Base-by-base conservation (phyloP, 148 eudicot genomes). In the Linanthus parryae region DNA sequence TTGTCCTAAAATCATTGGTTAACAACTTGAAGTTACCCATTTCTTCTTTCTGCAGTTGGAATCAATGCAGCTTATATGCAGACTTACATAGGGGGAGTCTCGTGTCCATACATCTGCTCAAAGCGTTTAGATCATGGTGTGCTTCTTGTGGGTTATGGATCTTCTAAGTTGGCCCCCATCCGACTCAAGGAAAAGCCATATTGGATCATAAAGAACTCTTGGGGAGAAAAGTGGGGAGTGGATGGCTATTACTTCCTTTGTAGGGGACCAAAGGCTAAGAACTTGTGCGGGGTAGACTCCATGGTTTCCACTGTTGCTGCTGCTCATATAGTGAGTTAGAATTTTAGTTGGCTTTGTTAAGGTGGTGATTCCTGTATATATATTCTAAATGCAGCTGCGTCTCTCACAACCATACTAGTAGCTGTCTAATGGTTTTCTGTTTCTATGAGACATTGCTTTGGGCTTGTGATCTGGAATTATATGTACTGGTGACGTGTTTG, bases 161-260 rank as follows among this genome's bases (percentile, higher is more conserved):
- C 73, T 12, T 62, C 59, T 7, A 80, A 63, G 19, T 75, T 72
- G 28, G 64, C 82, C 25, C 77, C 68, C 5, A 55, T 65, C 35
- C 59, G 77, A 44, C 18, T 57, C 65, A 66, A 82, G 68, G 81
- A 75, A 21, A 71, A 79, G 80, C 77, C 89, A 2, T 82, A 76
- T 47, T 82, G 89, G 89, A 73, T 82, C 58, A 79, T 82, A 39
- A 82, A 82, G 80, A 82, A 82, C 67, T 82, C 89, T 0, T 82
- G 89, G 89, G 89, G 89, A 12, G 68, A 69, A 17, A 22, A 56
- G 14, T 82, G 82, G 82, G 89, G 89, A 44, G 89, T 79, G 49
- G 52, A 45, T 0, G 89, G 90, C 48, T 79, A 67, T 56, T 83
- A 79, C 76, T 79, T 69, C 46, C 64, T 83, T 30, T 83, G 85